Evolutionary conservation across 2,329 filamentous ascomycete species (phyloP), one percentile per base, ranked within the genome.

Genomic region (Trichoderma hamatum): DNA sequence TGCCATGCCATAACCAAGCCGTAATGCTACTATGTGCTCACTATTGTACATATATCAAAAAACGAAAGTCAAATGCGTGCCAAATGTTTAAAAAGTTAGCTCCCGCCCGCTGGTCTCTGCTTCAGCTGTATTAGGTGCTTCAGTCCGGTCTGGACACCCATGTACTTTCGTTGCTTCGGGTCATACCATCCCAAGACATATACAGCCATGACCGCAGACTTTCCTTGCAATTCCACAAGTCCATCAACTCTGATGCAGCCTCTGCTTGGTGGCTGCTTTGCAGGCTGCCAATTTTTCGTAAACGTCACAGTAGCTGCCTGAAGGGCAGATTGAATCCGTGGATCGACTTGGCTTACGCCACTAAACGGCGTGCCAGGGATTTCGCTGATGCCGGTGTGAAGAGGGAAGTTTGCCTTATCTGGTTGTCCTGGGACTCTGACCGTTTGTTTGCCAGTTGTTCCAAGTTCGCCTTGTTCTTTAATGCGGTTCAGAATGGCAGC

Each of bases 181-280:
- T 89, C 82, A 76, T 86, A 90, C 76, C 83, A 87, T 2, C 81
- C 84, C 13, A 77, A 69, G 2, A 86, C 85, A 70, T 88, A 84
- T 14, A 89, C 78, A 2, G 83, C 81, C 67, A 89, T 74, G 61
- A 80, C 79, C 1, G 82, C 82, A 26, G 77, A 81, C 2, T 82
- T 75, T 2, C 84, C 81, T 51, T 83, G 79, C 2, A 89, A 69
- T 71, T 88, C 84, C 2, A 90, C 82, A 13, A 88, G 75, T 0
- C 88, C 88, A 19, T 84, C 84, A 1, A 89, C 80, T 1, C 79
- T 75, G 58, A 89, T 79, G 63, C 82, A 83, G 5, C 88, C 88
- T 13, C 84, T 79, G 5, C 82, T 84, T 0, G 85, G 84, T 2
- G 80, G 77, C 9, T 78, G 77, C 56, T 76, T 77, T 7, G 81